Evolutionary conservation across 306 rosid genomes (phyloP).

Genomic region (Prinsepia uniflora): DNA sequence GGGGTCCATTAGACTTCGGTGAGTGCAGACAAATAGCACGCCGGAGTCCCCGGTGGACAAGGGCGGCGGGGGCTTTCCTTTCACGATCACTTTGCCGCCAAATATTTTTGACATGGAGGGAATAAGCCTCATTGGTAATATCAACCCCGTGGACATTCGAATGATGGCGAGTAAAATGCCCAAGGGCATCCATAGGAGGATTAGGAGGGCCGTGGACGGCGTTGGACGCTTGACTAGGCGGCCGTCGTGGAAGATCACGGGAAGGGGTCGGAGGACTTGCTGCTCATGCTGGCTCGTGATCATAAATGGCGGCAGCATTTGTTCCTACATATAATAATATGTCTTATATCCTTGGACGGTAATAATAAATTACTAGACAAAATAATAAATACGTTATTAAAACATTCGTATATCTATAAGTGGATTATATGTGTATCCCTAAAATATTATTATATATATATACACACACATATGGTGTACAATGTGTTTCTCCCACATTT

Average conservation of each 20-base stretch:
- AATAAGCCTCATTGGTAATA: constrained; percentile 57
- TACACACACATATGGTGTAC: too few relatives aligned
- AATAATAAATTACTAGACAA: neutral
- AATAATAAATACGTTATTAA: too few relatives aligned
- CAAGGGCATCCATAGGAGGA: constrained; percentile 90
- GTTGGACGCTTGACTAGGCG: constrained; percentile 91
- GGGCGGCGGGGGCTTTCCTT: constrained; percentile 65
- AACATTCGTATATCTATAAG: too few relatives aligned
- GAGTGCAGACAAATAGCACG: constrained; percentile 88
- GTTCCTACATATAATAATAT: constrained; percentile 35
- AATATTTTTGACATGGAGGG: constrained; percentile 44
- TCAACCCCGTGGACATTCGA: constrained; percentile 43
- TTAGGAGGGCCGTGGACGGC: constrained; percentile 55
- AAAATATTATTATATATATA: too few relatives aligned
- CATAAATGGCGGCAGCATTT: constrained; percentile 44
- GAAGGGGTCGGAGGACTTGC: constrained; percentile 52
- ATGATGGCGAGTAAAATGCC: constrained; percentile 61
- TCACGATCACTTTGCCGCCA: constrained; percentile 61
- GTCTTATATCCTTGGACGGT: neutral
- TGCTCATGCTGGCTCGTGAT: constrained; percentile 5
- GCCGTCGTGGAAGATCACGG: constrained; percentile 96
- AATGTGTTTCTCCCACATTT: neutral
- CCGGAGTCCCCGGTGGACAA: constrained; percentile 37
- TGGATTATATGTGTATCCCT: too few relatives aligned
- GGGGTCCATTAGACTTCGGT: constrained; percentile 91